Base-by-base conservation (phyloP, 352 stramenopile genomes). In the Thraustochytrium striatum region DNA sequence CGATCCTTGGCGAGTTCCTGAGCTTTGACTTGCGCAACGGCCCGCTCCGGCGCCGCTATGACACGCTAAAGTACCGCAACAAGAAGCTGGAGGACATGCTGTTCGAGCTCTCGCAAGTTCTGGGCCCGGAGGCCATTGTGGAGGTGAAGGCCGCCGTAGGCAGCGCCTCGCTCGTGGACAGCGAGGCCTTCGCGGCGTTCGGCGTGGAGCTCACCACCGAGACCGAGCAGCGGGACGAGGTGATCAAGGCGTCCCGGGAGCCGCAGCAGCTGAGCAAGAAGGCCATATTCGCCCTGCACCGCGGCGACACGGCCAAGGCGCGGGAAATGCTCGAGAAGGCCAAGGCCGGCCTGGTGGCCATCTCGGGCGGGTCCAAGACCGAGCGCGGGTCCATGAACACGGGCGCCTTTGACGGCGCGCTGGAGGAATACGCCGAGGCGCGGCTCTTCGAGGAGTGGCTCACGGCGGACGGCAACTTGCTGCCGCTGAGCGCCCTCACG, bases 41-140 rank as follows among this genome's bases (percentile, higher is more conserved):
- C 11, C 53, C 69, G 36, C 72, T 88, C n/a, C 82, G 85, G 13
- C 81, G 81, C 38, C 81, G 81, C 19, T 88, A 84, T 57, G 85
- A 88, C 35, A 44, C 32, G 0, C 59, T 88, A 30, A 88, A 88
- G 79, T 88, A 87, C 58, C 55, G 69, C 47, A 50, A 84, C 5
- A 78, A 72, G 21, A 79, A 81, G 30, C 35, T 88, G 19, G 84
- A 88, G 35, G 59, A 88, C 73, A 82, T 87, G 1, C 44, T 85
- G 41, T 88, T 85, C 52, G 82, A 88, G 57, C 62, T 88, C 1
- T 85, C 81, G 13, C 44, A 86, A 9, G 50, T 85, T 9, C 50
- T 55, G 16, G 52, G 38, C 7, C 44, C 30, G 21, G 55, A 52
- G 28, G 55, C 32, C 32, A 82, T 58, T 19, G 50, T n/a, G 11